phyloP scores from a whole-genome alignment of 1,284 basidiomycete genomes.

The Ceratobasidium sp. region DNA sequence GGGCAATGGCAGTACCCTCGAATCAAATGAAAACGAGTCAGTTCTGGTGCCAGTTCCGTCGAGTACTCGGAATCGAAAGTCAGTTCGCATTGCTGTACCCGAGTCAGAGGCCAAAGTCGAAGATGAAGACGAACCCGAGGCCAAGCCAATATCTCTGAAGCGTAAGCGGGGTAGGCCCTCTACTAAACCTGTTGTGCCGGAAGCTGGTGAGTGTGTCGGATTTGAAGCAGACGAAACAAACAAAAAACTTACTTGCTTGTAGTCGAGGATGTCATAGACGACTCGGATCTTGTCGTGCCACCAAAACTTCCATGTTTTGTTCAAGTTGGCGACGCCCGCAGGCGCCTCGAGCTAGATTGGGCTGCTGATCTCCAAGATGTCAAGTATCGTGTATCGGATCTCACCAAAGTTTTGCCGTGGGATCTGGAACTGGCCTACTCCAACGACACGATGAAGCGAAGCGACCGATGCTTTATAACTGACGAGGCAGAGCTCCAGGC shows the following conservation, averaged over 20 bases:
- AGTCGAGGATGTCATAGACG: background rate
- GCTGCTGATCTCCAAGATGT: background rate
- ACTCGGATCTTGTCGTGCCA: background rate
- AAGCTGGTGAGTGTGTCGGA: no score
- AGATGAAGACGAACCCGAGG: no score
- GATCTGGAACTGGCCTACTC: background rate
- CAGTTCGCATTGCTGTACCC: no score
- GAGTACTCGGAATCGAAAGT: no score
- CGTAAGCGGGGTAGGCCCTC: no score
- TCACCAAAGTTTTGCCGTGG: background rate
- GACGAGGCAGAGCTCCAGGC: background rate
- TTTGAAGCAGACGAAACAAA: no score
- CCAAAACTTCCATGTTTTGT: conserved; percentile 1
- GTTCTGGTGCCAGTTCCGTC: no score
- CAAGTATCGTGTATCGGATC: background rate
- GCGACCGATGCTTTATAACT: background rate
- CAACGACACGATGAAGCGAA: background rate
- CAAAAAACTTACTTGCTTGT: background rate
- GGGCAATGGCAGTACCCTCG: no score
- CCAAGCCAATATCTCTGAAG: no score
- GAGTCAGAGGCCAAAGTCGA: no score
- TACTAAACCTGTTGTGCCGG: no score
- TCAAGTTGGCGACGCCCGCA: background rate
- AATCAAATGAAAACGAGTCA: no score
- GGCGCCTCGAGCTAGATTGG: background rate